Evolutionary conservation across 1,139 yeast genomes (phyloP), one percentile per base, ranked within the genome.

Genomic region (Yamadazyma triangularis): DNA sequence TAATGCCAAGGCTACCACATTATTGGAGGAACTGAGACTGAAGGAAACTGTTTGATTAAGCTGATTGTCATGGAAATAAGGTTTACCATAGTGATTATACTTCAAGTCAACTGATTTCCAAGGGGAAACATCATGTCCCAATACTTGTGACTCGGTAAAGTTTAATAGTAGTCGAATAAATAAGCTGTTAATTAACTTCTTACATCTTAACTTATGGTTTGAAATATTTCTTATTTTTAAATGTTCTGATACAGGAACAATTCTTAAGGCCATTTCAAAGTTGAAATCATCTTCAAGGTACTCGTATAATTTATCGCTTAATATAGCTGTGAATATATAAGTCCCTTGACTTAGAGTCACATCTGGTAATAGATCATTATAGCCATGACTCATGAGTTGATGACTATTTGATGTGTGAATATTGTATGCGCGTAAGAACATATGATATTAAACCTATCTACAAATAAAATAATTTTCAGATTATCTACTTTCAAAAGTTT

Each of bases 1-100:
- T 0, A 80, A 55, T 0, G 60, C 73, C 15, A 79, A 47, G 14
- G 70, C 47, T 2, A 73, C 56, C 4, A 72, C 46, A 16, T 74
- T 71, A 34, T 70, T 66, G 15, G 86, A 80, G 50, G 78, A 73
- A 25, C 83, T 76, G 30, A 74, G 56, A 41, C 74, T 75, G 50
- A 75, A 71, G 24, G 56, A 53, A 13, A 66, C 45, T 2, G 49
- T 34, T 1, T 15, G 10, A 12, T 21, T 9, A 3, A 4, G 4
- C 10, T 15, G 7, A 14, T 39, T 33, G 4, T 39, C 31, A 6
- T 40, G 30, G 14, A 50, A 22, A 18, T 13, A 25, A 8, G 73
- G 73, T 38, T 68, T 68, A 8, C 74, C 73, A 38, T 38, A 60
- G 26, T 49, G 34, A 37, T 58, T 63, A 36, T 48, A 56, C 1